Conservation (phyloP, 2,329 filamentous ascomycete genomes). For the Paracoccidioides brasiliensis region DNA sequence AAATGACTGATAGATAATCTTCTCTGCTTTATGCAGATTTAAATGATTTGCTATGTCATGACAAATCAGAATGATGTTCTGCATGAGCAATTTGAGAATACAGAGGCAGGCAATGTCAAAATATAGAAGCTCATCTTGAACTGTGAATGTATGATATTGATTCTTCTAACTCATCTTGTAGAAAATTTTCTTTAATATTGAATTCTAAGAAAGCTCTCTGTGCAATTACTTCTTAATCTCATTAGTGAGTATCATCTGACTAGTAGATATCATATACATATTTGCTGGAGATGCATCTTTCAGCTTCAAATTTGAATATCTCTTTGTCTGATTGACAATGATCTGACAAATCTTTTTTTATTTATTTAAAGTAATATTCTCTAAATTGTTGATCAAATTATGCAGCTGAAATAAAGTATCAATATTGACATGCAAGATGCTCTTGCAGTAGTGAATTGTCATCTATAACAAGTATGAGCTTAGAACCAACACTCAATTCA, state of each 20-base stretch:
- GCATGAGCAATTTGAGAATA: background rate
- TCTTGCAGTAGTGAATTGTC: background rate
- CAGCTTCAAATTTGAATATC: background rate
- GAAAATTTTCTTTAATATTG: background rate
- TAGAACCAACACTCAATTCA: background rate
- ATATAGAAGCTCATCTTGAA: too few relatives aligned
- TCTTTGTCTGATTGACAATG: too few relatives aligned
- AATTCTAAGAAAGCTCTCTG: too few relatives aligned
- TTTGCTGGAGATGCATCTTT: too few relatives aligned
- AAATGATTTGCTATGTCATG: background rate
- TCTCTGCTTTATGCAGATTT: background rate
- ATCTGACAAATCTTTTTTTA: background rate
- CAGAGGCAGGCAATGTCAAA: background rate
- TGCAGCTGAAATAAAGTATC: background rate
- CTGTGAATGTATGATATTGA: background rate
- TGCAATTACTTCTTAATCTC: background rate
- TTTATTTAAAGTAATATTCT: accelerated
- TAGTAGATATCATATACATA: too few relatives aligned
- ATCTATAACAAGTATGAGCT: background rate
- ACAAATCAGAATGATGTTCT: background rate
- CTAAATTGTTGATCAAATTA: background rate
- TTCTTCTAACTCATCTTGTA: too few relatives aligned
- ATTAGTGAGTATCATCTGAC: too few relatives aligned
- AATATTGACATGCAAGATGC: too few relatives aligned
- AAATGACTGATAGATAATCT: background rate